Base-by-base conservation (phyloP, 306 rosid species). In the Cucurbita ficifolia region DNA sequence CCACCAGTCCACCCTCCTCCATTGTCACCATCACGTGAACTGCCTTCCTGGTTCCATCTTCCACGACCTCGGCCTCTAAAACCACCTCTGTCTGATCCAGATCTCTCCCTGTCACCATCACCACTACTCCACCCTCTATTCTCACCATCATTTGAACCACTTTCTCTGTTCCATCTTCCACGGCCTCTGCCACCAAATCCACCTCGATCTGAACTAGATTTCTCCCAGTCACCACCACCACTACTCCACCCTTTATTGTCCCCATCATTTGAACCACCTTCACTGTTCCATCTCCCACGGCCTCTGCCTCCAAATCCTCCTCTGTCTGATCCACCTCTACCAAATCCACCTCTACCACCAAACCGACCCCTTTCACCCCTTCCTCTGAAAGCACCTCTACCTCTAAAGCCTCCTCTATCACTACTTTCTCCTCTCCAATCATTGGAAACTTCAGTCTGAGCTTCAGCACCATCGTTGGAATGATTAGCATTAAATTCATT, bases 31-130 rank as follows among this genome's bases (percentile, higher is more conserved):
- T 77, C 79, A 76, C 59, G 80, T 89, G 90, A 85, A 78, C 82
- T 77, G 35, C 89, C 89, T 67, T 81, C 59, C 55, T 81, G 86
- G 76, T 84, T 91, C 83, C 83, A 73, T 81, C 95, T 85, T 75
- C 95, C 96, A 18, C 84, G 79, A 72, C 90, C 96, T 40, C 97
- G 70, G 61, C 91, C 88, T 29, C 88, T 81, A 49, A 64, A 84
- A 68, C 87, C 85, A 52, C 82, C 76, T 74, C 83, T 49, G 21
- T 77, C 87, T 38, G 85, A 85, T 59, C 82, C 79, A 33, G 10
- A 60, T 7, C 39, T 60, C 11, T 60, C 43, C 43, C 21, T 7
- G 19, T 4, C 22, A 59, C 64, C 64, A 24, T 21, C 55, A 51
- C 65, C 65, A 29, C 65, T 2, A 59, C 60, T 85, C 86, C 89